phyloP scores from a whole-genome alignment of 148 eudicot genomes.

The Nepenthes gracilis region DNA sequence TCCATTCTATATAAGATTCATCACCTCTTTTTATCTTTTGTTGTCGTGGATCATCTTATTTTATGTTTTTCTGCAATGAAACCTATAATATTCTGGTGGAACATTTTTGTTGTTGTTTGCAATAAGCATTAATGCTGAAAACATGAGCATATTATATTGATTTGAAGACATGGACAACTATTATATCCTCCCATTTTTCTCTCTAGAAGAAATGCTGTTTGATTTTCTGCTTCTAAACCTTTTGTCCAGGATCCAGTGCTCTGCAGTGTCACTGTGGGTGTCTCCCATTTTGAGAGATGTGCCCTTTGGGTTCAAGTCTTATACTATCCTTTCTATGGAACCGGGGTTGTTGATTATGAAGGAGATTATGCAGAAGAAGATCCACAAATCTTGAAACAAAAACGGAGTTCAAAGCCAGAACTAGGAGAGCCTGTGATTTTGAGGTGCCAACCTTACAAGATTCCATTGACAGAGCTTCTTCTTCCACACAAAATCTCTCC shows the following conservation, averaged over 20 bases:
- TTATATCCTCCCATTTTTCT: no score
- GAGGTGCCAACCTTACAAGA: constrained; percentile 96
- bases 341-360: constrained; percentile 41
- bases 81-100: no score
- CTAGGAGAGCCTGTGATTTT: constrained; percentile 83
- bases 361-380: constrained; percentile 83
- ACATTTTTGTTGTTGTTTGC: no score
- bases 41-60: no score
- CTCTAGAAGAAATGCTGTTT: not conserved
- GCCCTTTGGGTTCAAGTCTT: constrained; percentile 93
- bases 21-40: no score
- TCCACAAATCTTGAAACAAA: constrained; percentile 62
- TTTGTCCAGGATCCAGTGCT: constrained; percentile 67
- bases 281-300: constrained; percentile 89
- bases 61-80: no score
- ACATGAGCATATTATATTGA: no score
- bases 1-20: no score
- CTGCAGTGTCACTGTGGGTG: constrained; percentile 90
- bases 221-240: not conserved
- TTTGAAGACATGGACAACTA: no score
- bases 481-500: constrained; percentile 93
- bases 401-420: constrained; percentile 60
- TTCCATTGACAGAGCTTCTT: constrained; percentile 91
- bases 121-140: no score
- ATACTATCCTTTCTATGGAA: constrained; percentile 78